Base-by-base conservation (phyloP, 1,284 basidiomycete genomes). In the Tilletia walkeri region DNA sequence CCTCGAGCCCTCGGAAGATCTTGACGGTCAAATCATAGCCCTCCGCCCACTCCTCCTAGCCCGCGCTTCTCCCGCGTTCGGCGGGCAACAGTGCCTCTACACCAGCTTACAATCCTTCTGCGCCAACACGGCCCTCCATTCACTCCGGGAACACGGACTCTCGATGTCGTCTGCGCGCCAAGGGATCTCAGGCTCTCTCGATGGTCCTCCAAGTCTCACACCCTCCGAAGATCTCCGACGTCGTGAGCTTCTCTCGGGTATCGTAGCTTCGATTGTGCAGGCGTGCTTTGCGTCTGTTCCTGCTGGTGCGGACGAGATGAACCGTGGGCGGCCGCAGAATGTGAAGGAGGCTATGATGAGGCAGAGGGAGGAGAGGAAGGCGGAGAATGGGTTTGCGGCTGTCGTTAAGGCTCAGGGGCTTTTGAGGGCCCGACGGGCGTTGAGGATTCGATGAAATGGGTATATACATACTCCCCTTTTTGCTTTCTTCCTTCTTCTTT, bases 1-100 rank as follows among this genome's bases (percentile, higher is more conserved):
- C 20, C 56, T 59, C 7, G 56, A 59, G 34, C 56, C 56, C 56
- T 59, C 56, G 24, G 56, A 59, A 59, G 56, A 59, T 14, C 56
- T 59, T 30, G 56, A 59, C 7, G 34, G 24, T 30, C 56, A 59
- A 30, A 34, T 59, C 18, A 38, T 38, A n/a, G 56, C 34, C 56
- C 56, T 59, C 24, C 56, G 56, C 5, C 56, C 56, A 30, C 56
- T 59, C 7, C 24, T 59, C 34, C 56, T 34, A 24, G 56, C 56
- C 18, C 56, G 56, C 5, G 56, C 56, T 4, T 24, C 56, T 14
- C 56, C 56, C 56, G 24, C 20, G 5, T 30, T 59, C 18, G 56
- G 56, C 20, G 56, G 56, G 4, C 18, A 59, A 30, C 24, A 24
- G 24, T 1, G 56, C 24, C 56, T 59, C 24, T 24, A 18, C 56